Percentiles rank a stretch among this genome's conserved stretches.
Evolutionary conservation across 352 stramenopile genomes (phyloP).

Genomic region (Globisporangium ultimum): DNA sequence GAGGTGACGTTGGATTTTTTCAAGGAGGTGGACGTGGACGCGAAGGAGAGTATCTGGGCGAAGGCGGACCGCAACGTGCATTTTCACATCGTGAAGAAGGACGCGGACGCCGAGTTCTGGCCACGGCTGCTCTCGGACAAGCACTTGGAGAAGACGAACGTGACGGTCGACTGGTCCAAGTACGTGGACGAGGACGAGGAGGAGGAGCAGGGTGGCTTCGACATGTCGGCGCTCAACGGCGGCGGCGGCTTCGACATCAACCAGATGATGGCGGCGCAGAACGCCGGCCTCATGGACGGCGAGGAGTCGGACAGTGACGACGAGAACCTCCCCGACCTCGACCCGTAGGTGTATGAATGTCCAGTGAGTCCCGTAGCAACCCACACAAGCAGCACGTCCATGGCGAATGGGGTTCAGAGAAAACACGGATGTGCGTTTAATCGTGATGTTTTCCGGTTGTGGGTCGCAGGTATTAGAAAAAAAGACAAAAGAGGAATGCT

Average conservation of each 20-base stretch:
- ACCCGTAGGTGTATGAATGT: slow-evolving; percentile 27
- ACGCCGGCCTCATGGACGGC: slow-evolving; percentile 72
- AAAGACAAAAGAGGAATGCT: too few relatives aligned
- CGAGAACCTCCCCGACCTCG: slow-evolving; percentile 82
- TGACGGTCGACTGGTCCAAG: slow-evolving; percentile 95
- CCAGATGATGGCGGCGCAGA: slow-evolving; percentile 90
- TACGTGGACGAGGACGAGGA: slow-evolving; percentile 97
- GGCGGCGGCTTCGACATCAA: slow-evolving; percentile 94
- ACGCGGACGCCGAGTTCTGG: slow-evolving; percentile 94
- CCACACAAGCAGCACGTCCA: too few relatives aligned
- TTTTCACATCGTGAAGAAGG: slow-evolving; percentile 96
- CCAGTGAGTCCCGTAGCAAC: slow-evolving; percentile 19
- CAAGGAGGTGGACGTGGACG: slow-evolving; percentile 90
- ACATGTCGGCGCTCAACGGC: slow-evolving; percentile 84
- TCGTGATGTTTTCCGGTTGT: too few relatives aligned
- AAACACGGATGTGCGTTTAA: too few relatives aligned
- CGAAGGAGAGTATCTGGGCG: slow-evolving; percentile 93
- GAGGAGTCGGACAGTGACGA: slow-evolving; percentile 71
- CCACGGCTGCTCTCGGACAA: slow-evolving; percentile 95
- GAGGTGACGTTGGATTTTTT: slow-evolving; percentile 95
- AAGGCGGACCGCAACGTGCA: slow-evolving; percentile 94
- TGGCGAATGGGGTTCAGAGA: too few relatives aligned
- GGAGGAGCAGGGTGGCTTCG: slow-evolving; percentile 82
- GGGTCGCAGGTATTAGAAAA: too few relatives aligned
- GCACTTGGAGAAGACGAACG: slow-evolving; percentile 95